phyloP scores from a whole-genome alignment of 306 rosid genomes.

The Cicer chorassanicum region DNA sequence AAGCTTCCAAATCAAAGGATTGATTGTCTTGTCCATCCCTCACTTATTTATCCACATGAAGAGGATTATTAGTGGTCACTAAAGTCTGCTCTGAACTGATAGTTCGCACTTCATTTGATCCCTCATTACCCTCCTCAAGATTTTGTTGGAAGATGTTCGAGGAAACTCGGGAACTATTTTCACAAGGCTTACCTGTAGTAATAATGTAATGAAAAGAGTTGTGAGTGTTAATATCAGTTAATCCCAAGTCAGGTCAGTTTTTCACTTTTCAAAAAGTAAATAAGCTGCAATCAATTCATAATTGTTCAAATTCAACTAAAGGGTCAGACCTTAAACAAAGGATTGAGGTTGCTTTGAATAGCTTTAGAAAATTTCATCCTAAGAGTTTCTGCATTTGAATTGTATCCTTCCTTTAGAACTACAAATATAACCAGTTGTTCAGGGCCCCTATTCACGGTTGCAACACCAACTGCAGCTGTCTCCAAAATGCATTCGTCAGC shows the following conservation, averaged over 20 bases:
- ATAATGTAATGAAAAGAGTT: conserved; percentile 18
- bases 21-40: conserved; percentile 12
- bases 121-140: conserved; percentile 79
- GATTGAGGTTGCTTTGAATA: conserved; percentile 78
- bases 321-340: conserved; percentile 71
- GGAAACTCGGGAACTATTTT: conserved; percentile 75
- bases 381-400: conserved; percentile 55
- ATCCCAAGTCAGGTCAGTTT: conserved; percentile 30
- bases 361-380: conserved; percentile 66
- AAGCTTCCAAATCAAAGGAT: conserved; percentile 17
- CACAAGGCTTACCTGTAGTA: conserved; percentile 61
- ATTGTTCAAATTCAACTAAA: conserved; percentile 25
- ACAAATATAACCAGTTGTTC: conserved; percentile 71
- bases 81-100: conserved; percentile 64
- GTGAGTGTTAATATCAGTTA: conserved; percentile 9
- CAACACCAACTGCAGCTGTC: conserved; percentile 73
- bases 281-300: not conserved
- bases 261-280: conserved; percentile 15
- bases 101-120: conserved; percentile 75
- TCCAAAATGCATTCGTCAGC: conserved; percentile 72
- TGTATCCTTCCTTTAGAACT: conserved; percentile 61
- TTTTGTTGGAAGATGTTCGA: conserved; percentile 80
- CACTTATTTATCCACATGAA: conserved; percentile 26
- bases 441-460: conserved; percentile 69
- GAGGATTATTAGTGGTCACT: conserved; percentile 31